Evolutionary conservation across 805 yeast species (phyloP), one percentile per base, ranked within the genome.

Genomic region (Candida ovalis): DNA sequence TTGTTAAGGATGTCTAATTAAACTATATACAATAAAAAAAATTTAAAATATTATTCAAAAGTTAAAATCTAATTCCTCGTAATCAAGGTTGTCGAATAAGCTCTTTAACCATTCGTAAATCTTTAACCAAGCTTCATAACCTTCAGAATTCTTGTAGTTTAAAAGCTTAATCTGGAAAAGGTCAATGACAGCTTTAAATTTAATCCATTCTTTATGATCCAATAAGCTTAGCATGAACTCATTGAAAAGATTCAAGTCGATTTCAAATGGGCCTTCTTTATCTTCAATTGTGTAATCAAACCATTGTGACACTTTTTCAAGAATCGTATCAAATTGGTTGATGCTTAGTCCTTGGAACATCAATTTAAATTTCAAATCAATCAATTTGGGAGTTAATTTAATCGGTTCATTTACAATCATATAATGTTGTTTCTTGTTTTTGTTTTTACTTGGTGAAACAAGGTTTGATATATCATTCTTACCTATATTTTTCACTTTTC

Each of bases 1-100:
- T 86, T 32, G 77, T 70, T 23, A 81, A 77, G 52, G 75, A 57
- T 44, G 37, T 50, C 15, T 48, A 38, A 47, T 4, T 22, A 22
- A 3, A n/a, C 37, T 15, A 21, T 10, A 6, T 8, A 10, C 18
- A 28, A 23, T 17, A 40, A n/a, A 27, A 27, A 7, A 25, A 24
- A n/a, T 4, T 22, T 39, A n/a, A 8, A 19, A 5, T 33, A 1
- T 21, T 7, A 4, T 3, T 51, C 22, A 55, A 32, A 55, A 55
- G 2, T 35, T 43, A 32, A 52, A 52, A n/a, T 52, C 56, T 33
- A 56, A 32, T 17, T 53, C 53, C 1, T 47, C n/a, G 23, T 49
- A 42, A 30, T 38, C 42, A 8, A 50, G 33, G 36, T 52, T 54
- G 17, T 44, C 48, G 30, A 53, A 43, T 4, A 56, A 46, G 12